phyloP scores from a whole-genome alignment of 768 basidiomycete genomes.

The Kwoniella mangroviensis region DNA sequence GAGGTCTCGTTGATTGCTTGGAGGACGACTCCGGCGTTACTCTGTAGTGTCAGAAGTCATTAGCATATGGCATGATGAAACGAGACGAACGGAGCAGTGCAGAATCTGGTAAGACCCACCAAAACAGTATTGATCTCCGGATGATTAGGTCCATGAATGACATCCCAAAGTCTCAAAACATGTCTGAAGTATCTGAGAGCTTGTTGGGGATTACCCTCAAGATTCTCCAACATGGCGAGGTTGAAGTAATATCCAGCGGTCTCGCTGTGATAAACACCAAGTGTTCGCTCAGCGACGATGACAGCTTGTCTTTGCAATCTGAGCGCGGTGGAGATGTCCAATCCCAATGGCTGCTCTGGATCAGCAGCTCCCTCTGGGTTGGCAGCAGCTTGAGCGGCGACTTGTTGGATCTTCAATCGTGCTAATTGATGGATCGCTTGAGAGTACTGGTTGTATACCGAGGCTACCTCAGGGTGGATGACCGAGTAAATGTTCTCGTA shows the following conservation, averaged over 20 bases:
- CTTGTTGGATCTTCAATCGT: conserved; percentile 54
- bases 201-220: conserved; percentile 56
- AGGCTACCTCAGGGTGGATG: conserved; percentile 60
- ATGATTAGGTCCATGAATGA: conserved; percentile 59
- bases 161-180: conserved; percentile 57
- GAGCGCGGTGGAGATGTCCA: conserved; percentile 57
- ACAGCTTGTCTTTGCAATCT: conserved; percentile 60
- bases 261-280: conserved; percentile 58
- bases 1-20: conserved; percentile 49
- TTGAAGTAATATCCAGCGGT: conserved; percentile 60
- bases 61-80: not conserved
- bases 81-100: not conserved
- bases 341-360: conserved; percentile 51
- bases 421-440: conserved; percentile 59
- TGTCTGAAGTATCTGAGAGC: conserved; percentile 58
- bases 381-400: conserved; percentile 27
- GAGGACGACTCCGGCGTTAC: conserved; percentile 56
- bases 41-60: conserved; percentile 32
- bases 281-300: conserved; percentile 59
- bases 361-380: conserved; percentile 45
- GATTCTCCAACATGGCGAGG: conserved; percentile 60
- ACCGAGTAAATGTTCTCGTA: conserved; percentile 61
- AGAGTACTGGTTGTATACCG: conserved; percentile 59
- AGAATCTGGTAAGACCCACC: conserved; percentile 42
- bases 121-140: conserved; percentile 58